phyloP scores from a whole-genome alignment of 2,329 filamentous ascomycete species.

The Phialophora expanda region DNA sequence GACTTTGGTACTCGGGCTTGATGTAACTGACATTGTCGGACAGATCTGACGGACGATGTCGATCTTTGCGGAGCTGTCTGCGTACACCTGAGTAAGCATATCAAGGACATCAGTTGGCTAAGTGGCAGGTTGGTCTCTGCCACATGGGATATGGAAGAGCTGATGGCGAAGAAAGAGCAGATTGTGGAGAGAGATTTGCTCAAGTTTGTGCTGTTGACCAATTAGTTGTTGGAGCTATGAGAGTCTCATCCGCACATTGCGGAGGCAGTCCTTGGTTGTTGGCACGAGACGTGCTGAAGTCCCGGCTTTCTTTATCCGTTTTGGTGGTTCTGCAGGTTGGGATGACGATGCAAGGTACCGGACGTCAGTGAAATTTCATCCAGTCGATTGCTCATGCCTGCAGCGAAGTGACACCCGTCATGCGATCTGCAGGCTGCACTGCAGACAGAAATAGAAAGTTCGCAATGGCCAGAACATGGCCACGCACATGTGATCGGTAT shows the following conservation, averaged over 20 bases:
- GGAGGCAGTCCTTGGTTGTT: not conserved
- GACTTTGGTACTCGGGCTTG: not conserved
- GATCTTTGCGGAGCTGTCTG: constrained; percentile 41
- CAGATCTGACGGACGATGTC: constrained; percentile 39
- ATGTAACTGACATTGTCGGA: constrained; percentile 4
- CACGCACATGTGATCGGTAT: constrained; percentile 4
- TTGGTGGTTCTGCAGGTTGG: constrained; percentile 4
- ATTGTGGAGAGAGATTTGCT: constrained; percentile 32
- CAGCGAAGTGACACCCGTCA: constrained; percentile 14
- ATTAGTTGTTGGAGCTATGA: constrained; percentile 3
- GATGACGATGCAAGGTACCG: constrained; percentile 24
- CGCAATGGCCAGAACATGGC: constrained; percentile 7
- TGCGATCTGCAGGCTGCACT: constrained; percentile 4
- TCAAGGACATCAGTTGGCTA: constrained; percentile 28
- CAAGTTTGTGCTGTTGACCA: constrained; percentile 27
- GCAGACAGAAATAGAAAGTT: constrained; percentile 18
- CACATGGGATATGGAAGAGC: constrained; percentile 35
- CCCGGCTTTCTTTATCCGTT: not conserved
- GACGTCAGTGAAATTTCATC: constrained; percentile 14
- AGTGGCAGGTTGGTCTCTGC: constrained; percentile 32
- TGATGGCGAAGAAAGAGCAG: constrained; percentile 28
- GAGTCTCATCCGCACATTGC: not conserved
- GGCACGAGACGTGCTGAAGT: not conserved
- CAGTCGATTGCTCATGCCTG: constrained; percentile 5
- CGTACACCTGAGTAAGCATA: constrained; percentile 36